Percentiles rank a stretch among this genome's conserved stretches.
These are phyloP conservation scores for Setaria italica DNA, from an alignment of 202 grass and related monocot species.

Conservation along the genomic window DNA sequence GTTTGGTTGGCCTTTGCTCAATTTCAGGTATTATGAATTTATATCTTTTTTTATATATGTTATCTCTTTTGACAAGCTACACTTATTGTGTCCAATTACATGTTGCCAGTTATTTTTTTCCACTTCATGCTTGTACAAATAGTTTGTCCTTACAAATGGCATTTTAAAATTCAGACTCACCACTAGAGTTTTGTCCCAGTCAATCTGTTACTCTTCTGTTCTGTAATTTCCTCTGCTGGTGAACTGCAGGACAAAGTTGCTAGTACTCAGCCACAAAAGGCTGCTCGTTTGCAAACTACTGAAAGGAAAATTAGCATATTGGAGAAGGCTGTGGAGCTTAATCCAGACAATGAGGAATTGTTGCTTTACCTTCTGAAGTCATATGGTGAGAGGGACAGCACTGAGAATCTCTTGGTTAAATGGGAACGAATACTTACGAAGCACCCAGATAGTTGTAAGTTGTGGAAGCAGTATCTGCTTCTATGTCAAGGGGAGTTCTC, in stretches of 20 bases:
- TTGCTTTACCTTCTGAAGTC: constrained; percentile 85
- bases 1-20: constrained; percentile 86
- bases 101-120: constrained; percentile 3
- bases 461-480: constrained; percentile 97
- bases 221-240: constrained; percentile 33
- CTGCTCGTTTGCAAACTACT: constrained; percentile 78
- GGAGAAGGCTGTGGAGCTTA: constrained; percentile 86
- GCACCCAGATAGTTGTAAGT: constrained; percentile 78
- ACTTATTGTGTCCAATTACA: not conserved
- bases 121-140: not conserved
- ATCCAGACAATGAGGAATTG: constrained; percentile 86
- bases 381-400: constrained; percentile 81
- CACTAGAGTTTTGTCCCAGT: constrained; percentile 30
- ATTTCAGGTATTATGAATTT: constrained; percentile 80
- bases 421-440: constrained; percentile 82
- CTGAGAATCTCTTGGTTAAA: constrained; percentile 65
- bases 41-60: not conserved
- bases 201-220: constrained; percentile 19
- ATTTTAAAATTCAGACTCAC: constrained; percentile 29
- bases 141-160: constrained; percentile 19
- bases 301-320: constrained; percentile 99
- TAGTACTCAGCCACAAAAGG: constrained; percentile 76
- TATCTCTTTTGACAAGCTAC: constrained; percentile 32
- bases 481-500: constrained; percentile 94
- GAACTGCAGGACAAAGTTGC: constrained; percentile 84